A percentile compares a stretch with the other conserved stretches of the same genome.
Evolutionary conservation across 176 grass and related monocot genomes (phyloP).

Genomic region (Rhynchospora pubera): DNA sequence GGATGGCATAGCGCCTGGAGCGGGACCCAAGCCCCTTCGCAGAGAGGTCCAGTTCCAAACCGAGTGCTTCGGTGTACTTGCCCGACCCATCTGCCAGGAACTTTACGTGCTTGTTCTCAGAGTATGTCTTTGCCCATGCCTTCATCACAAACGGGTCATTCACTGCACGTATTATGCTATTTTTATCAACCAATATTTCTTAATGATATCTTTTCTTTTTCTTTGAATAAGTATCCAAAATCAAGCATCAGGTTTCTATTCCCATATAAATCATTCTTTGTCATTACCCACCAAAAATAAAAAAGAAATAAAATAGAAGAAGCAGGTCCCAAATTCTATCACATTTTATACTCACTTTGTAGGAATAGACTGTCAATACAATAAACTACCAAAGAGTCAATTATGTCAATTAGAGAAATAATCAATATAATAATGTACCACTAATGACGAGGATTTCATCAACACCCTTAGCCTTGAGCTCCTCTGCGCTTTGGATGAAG

Average conservation of each 20-base stretch:
- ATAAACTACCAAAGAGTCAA: neutral
- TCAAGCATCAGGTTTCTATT: neutral
- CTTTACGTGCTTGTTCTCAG: conserved; percentile 95
- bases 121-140: conserved; percentile 83
- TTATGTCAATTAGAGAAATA: neutral
- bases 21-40: conserved; percentile 77
- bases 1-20: conserved; percentile 71
- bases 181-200: neutral
- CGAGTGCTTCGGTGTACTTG: conserved; percentile 69
- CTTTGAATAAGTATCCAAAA: neutral
- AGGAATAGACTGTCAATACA: neutral
- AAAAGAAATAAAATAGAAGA: neutral
- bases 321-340: neutral
- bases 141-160: conserved; percentile 94
- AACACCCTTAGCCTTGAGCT: conserved; percentile 91
- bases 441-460: conserved; percentile 83
- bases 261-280: neutral
- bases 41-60: conserved; percentile 77
- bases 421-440: conserved; percentile 30
- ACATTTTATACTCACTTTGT: neutral
- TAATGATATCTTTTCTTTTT: neutral
- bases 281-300: neutral
- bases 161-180: conserved; percentile 32
- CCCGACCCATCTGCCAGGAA: conserved; percentile 87
- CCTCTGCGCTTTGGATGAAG: conserved; percentile 73